Conservation (phyloP, 176 grass and related monocot species). For the Lolium multiflorum region DNA sequence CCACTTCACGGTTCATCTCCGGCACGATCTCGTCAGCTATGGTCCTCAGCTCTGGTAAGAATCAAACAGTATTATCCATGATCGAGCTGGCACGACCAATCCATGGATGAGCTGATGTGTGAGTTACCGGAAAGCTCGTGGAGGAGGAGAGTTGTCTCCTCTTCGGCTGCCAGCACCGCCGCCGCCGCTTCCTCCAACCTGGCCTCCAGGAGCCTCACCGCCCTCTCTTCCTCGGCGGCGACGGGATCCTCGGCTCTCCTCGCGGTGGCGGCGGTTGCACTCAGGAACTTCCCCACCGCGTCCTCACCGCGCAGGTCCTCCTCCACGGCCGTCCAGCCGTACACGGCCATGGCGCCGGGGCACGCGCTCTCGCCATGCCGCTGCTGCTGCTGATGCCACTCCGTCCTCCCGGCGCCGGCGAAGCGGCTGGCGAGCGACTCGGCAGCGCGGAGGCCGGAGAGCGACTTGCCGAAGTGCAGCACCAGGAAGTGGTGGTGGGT, state of each 20-base stretch:
- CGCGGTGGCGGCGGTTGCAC: background rate
- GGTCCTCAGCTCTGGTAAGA: slow-evolving; percentile 18
- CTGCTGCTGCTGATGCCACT: slow-evolving; percentile 28
- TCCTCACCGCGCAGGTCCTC: slow-evolving; percentile 15
- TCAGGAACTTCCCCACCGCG: slow-evolving; percentile 23
- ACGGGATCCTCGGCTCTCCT: slow-evolving; percentile 45
- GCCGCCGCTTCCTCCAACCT: background rate
- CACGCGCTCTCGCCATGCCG: background rate
- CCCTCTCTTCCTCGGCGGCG: slow-evolving; percentile 4
- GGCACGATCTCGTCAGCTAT: background rate
- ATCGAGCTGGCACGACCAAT: background rate
- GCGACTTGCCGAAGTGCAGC: slow-evolving; percentile 48
- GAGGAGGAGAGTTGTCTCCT: no score
- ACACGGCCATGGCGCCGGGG: background rate
- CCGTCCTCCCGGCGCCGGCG: slow-evolving; percentile 28
- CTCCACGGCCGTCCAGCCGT: slow-evolving; percentile 39
- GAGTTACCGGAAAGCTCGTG: no score
- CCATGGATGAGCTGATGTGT: no score
- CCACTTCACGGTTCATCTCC: background rate
- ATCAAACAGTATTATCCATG: background rate
- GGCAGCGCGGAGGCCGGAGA: slow-evolving; percentile 16
- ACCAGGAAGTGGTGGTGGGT: slow-evolving; percentile 36
- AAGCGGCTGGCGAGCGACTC: background rate
- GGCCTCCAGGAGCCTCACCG: slow-evolving; percentile 11
- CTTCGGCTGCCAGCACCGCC: no score